Evolutionary conservation across 257 asterid genomes (phyloP), one percentile per base, ranked within the genome.

Genomic region (Rehmannia glutinosa): DNA sequence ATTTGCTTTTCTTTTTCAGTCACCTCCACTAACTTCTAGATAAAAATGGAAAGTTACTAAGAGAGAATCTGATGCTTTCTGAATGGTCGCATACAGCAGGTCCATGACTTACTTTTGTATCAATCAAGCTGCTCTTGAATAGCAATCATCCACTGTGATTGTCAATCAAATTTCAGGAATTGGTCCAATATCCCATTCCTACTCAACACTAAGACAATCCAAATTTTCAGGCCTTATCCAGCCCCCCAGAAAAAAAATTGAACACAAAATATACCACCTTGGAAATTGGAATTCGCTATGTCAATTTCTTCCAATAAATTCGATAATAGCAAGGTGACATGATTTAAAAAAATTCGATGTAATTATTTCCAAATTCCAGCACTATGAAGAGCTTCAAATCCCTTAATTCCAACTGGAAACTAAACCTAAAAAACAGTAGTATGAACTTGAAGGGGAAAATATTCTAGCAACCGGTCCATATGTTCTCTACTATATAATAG

Each of bases 391-490:
- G 53, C 56, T 56, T n/a, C 13, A 49, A 9, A 36, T 51, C 43
- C 11, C 38, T 27, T 5, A 6, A 67, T 41, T 45, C 8, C 54
- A 64, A 47, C 21, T 36, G 36, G 17, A 70, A 25, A 27, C 73
- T 45, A 21, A 50, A 64, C 50, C 62, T 42, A 46, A 11, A 12
- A 56, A 30, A 25, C 27, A 39, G 12, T 10, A 0, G 5, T 9
- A 59, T 16, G 30, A 60, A 67, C 55, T 52, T 32, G 50, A 53
- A 61, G 55, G 38, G 61, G 56, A 47, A 57, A 25, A 46, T 15
- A 23, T 51, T 41, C 16, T 17, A 58, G 47, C 58, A 36, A 54
- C 24, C 8, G 28, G 28, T 28, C 21, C 16, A 69, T 17, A 30
- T 8, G 59, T 43, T 12, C 24, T 23, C 38, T 53, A 38, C 39